phyloP scores from a whole-genome alignment of 192 early-diverging fungal species.

The Coemansia sp. region DNA sequence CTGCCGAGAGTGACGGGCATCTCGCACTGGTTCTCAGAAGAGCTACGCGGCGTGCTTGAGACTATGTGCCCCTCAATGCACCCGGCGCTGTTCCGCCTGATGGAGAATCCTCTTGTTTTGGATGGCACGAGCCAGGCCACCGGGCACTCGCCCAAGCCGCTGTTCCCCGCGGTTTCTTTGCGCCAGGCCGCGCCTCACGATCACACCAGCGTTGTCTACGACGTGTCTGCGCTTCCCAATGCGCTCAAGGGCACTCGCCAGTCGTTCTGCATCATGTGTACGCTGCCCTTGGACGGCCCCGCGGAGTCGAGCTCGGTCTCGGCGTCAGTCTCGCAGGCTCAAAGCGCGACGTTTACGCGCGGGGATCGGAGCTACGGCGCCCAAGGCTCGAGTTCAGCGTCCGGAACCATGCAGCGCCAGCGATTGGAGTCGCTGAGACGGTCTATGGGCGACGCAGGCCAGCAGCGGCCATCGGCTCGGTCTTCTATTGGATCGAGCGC shows the following conservation, averaged over 20 bases:
- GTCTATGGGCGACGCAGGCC: conserved; percentile 22
- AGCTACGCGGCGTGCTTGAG: conserved; percentile 52
- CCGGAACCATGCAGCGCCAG: conserved; percentile 17
- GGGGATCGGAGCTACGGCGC: conserved; percentile 1
- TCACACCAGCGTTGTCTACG: conserved; percentile 29
- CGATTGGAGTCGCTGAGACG: conserved; percentile 43
- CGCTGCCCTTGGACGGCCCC: conserved; percentile 24
- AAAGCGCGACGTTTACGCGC: not conserved
- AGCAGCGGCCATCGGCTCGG: conserved; percentile 34
- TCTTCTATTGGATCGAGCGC: conserved; percentile 12
- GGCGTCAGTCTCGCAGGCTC: not conserved
- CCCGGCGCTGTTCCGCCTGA: conserved; percentile 41
- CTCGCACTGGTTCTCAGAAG: conserved; percentile 53
- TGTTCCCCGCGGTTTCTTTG: conserved; percentile 44
- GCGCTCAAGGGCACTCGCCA: conserved; percentile 53
- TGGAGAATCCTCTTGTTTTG: conserved; percentile 53
- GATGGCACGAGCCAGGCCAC: conserved; percentile 11
- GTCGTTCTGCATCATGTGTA: conserved; percentile 58
- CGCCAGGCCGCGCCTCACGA: conserved; percentile 15
- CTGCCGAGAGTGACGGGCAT: conserved; percentile 53
- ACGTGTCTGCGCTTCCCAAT: conserved; percentile 44
- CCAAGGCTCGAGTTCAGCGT: not conserved
- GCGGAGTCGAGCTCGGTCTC: not conserved
- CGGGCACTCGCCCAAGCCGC: conserved; percentile 28
- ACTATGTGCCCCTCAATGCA: conserved; percentile 50